Conservation (phyloP, 148 eudicot species). For the Silene conica region DNA sequence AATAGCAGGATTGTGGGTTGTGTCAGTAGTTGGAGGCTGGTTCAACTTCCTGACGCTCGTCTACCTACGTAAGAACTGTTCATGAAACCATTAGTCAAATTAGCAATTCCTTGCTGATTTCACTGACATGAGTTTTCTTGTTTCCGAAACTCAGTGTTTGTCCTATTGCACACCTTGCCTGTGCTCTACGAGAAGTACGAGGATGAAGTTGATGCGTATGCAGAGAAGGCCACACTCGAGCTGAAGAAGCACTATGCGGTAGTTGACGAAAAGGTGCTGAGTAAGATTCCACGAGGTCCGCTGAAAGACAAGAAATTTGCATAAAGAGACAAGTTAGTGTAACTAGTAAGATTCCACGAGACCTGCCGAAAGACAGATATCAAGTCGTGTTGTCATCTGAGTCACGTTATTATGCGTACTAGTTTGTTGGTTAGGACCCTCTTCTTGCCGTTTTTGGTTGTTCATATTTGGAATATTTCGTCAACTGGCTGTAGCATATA, state of each 20-base stretch:
- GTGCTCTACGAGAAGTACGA: neutral
- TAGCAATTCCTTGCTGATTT: neutral
- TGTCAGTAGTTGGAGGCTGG: conserved; percentile 62
- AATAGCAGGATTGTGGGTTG: conserved; percentile 77
- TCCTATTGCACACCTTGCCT: neutral
- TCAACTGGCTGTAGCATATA: neutral
- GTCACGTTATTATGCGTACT: neutral
- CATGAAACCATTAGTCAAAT: neutral
- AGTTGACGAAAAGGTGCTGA: neutral
- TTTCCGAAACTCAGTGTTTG: neutral
- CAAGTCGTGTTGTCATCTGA: neutral
- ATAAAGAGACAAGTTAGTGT: neutral
- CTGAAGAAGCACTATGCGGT: neutral
- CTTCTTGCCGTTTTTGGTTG: neutral
- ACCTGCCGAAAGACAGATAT: neutral
- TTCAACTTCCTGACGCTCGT: conserved; percentile 68
- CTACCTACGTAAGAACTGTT: conserved; percentile 41
- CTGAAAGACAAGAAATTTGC: neutral
- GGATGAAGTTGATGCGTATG: neutral
- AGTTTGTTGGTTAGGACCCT: neutral
- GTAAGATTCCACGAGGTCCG: conserved; percentile 8
- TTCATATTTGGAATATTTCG: neutral
- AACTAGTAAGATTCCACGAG: neutral
- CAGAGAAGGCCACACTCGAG: neutral
- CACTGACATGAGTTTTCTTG: neutral